Base-by-base conservation (phyloP, 2,329 filamentous ascomycete genomes). In the Pseudogymnoascus pannorum region DNA sequence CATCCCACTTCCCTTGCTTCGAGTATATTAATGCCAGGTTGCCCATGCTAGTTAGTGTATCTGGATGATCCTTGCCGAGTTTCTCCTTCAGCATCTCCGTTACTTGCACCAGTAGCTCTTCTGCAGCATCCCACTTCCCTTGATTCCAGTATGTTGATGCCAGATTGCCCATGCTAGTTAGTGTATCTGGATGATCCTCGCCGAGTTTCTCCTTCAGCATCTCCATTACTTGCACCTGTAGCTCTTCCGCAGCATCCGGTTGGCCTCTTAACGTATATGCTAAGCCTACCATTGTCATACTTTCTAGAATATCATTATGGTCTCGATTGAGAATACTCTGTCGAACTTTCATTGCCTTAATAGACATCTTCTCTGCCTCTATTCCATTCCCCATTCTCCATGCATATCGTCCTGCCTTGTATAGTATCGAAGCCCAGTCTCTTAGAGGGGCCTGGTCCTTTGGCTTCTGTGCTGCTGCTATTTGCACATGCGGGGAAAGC, bases 401-500 rank as follows among this genome's bases (percentile, higher is more conserved):
- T 11, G 63, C 61, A 60, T 68, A 69, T 63, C 61, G 63, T 36
- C 65, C 64, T 61, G 65, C 67, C 9, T 64, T 64, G 22, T 66
- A 65, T 38, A 68, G 33, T 35, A 68, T 20, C 36, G 36, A 64
- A 38, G 65, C 64, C 65, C 64, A 67, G 18, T 62, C 59, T 61
- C 29, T 54, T 31, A 68, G 33, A 20, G 61, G 63, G 7, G 64
- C 62, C 40, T 63, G 3, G 16, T 40, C 57, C 22, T 54, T 33
- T 60, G 65, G 66, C n/a, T 60, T 33, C 35, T 67, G 62, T 63
- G 62, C 36, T 60, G 57, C 31, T 22, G 62, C 60, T 12, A 33
- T 60, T 62, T 66, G 35, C 33, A 59, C 66, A 36, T 70, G 67
- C 38, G 67, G 67, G 31, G 66, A 66, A 22, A 68, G 65, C 20